Base-by-base conservation (phyloP, 345 rosid species). In the Barbarea vulgaris region DNA sequence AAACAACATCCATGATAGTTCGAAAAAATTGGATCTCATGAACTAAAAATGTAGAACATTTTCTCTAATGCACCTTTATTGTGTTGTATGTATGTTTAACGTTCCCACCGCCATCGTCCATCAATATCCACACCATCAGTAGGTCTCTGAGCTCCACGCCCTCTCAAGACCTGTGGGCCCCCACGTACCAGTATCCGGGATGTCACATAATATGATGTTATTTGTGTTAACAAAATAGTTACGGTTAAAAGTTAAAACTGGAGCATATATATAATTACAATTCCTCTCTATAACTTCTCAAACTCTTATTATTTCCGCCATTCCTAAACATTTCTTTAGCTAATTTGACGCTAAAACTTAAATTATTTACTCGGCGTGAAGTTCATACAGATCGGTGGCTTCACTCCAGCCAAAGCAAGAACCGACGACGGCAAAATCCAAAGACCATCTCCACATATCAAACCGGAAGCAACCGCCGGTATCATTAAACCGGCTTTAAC, bases 401-500 rank as follows among this genome's bases (percentile, higher is more conserved):
- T 65, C 1, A 81, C 73, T 24, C 77, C 77, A 1, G 77, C 74
- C 77, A 81, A 59, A 59, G 83, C 83, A 72, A 80, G 83, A 71
- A 80, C 27, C 70, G 83, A 81, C 39, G 78, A 72, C 46, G 83
- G 83, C 50, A 81, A 69, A 67, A 77, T 77, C 83, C 83, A 81
- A 15, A 76, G 70, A 52, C 81, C 83, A 76, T 80, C 83, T 27
- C 83, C 83, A 72, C 83, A 80, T 51, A 80, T 72, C 75, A 81
- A 72, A 54, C 81, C 83, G 59, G 81, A 81, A 60, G 81, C 83
- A 53, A 81, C 81, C 28, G 79, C 81, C 11, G 83, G 78, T 57
- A 77, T 18, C 81, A 77, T 71, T 47, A 72, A 64, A 67, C 71
- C 74, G 55, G 81, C 75, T 64, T 82, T 76, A 22, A 79, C 64